phyloP scores from a whole-genome alignment of 164 flowering plant genomes.

The Buxus sempervirens region DNA sequence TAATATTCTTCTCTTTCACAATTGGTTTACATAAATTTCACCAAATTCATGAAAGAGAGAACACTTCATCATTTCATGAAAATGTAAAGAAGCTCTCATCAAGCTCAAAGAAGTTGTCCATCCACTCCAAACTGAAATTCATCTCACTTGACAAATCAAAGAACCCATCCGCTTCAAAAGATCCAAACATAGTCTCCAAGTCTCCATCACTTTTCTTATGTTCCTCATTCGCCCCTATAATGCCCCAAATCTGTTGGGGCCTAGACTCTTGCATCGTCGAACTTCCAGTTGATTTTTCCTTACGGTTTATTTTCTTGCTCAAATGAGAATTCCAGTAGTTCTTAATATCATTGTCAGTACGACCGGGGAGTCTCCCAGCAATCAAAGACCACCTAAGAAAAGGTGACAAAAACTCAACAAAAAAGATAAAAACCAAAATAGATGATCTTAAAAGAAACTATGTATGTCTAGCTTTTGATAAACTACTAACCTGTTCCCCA shows the following conservation, averaged over 20 bases:
- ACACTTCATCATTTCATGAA: background rate
- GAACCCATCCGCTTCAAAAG: background rate
- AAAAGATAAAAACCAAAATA: background rate
- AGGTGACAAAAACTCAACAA: background rate
- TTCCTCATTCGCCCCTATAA: background rate
- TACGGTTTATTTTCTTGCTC: background rate
- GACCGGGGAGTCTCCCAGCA: background rate
- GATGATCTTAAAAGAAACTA: background rate
- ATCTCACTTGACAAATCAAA: background rate
- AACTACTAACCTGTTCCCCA: constrained; percentile 34
- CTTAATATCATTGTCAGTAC: background rate
- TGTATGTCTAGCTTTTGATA: background rate
- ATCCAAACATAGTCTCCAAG: background rate
- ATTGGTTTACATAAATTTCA: background rate
- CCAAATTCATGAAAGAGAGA: background rate
- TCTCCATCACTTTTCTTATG: background rate
- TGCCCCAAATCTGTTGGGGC: background rate
- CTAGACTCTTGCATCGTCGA: background rate
- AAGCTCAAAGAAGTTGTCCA: background rate
- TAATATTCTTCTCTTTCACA: background rate
- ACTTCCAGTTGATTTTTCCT: background rate
- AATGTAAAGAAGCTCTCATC: background rate
- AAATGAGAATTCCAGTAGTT: background rate
- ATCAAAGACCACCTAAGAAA: background rate
- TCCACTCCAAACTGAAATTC: background rate